These are phyloP conservation scores for Piloderma croceum DNA, from an alignment of 768 basidiomycete genomes.

Conservation along the genomic window DNA sequence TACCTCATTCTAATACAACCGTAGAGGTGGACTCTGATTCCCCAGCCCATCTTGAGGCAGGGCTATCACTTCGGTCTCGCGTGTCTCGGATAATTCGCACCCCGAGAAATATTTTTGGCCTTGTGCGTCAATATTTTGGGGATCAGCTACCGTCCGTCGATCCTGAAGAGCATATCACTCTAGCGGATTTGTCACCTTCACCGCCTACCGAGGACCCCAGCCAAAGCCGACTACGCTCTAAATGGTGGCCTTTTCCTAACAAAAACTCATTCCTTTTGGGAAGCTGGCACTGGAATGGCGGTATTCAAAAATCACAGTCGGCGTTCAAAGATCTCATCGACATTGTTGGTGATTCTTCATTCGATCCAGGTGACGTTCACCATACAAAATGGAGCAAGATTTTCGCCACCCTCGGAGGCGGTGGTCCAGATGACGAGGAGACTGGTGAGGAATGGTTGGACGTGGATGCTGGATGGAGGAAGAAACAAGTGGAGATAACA, in stretches of 20 bases:
- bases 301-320: conserved; percentile 4
- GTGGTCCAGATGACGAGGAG: conserved; percentile 1
- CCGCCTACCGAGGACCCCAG: too few species aligned
- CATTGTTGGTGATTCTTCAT: conserved; percentile 3
- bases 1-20: too few species aligned
- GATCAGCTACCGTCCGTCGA: too few species aligned
- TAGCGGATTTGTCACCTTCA: too few species aligned
- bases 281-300: conserved; percentile 9
- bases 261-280: conserved; percentile 8
- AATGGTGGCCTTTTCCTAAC: conserved; percentile 21
- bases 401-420: conserved; percentile 4
- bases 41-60: too few species aligned
- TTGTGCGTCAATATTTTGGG: too few species aligned
- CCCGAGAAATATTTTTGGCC: too few species aligned
- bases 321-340: conserved; percentile 8
- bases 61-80: too few species aligned
- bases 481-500: conserved; percentile 3
- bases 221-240: too few species aligned
- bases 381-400: conserved; percentile 8
- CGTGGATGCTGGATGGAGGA: conserved; percentile 15
- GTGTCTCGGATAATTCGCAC: too few species aligned
- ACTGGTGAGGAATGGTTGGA: background rate
- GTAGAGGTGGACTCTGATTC: too few species aligned
- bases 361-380: conserved; percentile 8
- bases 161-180: too few species aligned